Percentiles rank a stretch among this genome's conserved stretches.
Evolutionary conservation across 306 rosid species (phyloP).

Genomic region (Pterocarpus macrocarpus): DNA sequence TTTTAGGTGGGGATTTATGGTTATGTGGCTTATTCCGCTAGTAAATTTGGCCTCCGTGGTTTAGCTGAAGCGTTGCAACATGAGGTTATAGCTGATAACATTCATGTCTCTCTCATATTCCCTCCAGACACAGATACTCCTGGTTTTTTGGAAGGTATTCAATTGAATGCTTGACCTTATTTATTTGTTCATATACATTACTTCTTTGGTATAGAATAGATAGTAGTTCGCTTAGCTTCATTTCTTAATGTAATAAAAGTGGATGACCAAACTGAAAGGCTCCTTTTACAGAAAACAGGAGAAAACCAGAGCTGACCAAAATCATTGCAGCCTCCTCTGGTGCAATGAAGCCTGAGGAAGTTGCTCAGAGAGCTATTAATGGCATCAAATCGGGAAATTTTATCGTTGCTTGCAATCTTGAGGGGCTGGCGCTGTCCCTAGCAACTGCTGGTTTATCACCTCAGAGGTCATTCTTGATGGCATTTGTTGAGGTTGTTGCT

Average conservation of each 20-base stretch:
- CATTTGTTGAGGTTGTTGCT: slow-evolving; percentile 79
- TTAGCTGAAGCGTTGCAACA: slow-evolving; percentile 92
- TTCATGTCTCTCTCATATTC: slow-evolving; percentile 80
- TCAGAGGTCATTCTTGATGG: slow-evolving; percentile 85
- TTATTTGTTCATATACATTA: background rate
- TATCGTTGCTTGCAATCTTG: slow-evolving; percentile 79
- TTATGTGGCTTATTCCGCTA: slow-evolving; percentile 88
- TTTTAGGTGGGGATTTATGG: slow-evolving; percentile 91
- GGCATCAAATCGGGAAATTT: slow-evolving; percentile 83
- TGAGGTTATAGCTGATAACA: slow-evolving; percentile 76
- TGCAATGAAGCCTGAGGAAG: slow-evolving; percentile 82
- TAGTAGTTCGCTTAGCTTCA: too few relatives aligned
- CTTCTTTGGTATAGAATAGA: background rate
- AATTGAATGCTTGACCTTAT: slow-evolving; percentile 17
- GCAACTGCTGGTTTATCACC: slow-evolving; percentile 91
- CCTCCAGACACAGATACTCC: slow-evolving; percentile 99
- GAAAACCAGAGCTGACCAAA: slow-evolving; percentile 74
- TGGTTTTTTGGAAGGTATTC: slow-evolving; percentile 76
- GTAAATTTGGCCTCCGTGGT: slow-evolving; percentile 92
- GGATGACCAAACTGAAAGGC: slow-evolving; percentile 26
- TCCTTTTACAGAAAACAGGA: slow-evolving; percentile 68
- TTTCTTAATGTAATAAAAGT: slow-evolving; percentile 17
- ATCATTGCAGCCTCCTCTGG: slow-evolving; percentile 77
- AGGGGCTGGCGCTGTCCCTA: slow-evolving; percentile 70
- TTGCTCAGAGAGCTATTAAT: slow-evolving; percentile 77